Evolutionary conservation across 108 stramenopile genomes (phyloP).

Genomic region (Pseudonitzschia multistriata): DNA sequence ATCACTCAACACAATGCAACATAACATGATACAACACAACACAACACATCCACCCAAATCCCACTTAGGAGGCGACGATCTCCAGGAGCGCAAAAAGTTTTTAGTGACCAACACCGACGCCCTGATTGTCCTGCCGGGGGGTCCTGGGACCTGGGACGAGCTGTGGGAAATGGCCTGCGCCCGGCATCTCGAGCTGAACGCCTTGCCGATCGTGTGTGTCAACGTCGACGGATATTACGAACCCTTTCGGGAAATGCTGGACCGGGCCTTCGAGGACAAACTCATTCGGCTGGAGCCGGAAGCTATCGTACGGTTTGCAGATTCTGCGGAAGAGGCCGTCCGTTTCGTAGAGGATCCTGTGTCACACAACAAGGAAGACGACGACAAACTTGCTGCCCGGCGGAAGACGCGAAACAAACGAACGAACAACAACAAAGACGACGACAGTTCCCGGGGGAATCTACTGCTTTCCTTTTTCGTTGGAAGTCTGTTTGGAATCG

Average conservation of each 20-base stretch:
- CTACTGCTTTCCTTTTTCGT: slow-evolving; percentile 4
- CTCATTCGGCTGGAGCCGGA: slow-evolving; percentile 62
- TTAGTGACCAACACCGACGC: slow-evolving; percentile 79
- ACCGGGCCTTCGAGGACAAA: slow-evolving; percentile 65
- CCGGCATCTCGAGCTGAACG: slow-evolving; percentile 61
- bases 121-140: slow-evolving; percentile 92
- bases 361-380: slow-evolving; percentile 1
- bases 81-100: slow-evolving; percentile 82
- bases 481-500: slow-evolving; percentile 10
- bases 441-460: not conserved
- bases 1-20: too few relatives aligned
- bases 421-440: not conserved
- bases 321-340: slow-evolving; percentile 57
- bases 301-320: slow-evolving; percentile 79
- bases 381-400: not conserved
- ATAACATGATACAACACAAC: not conserved
- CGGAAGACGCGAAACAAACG: not conserved
- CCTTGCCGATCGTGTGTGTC: slow-evolving; percentile 83
- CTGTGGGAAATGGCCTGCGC: slow-evolving; percentile 92
- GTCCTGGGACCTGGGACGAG: slow-evolving; percentile 93
- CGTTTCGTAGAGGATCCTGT: slow-evolving; percentile 45
- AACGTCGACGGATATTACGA: slow-evolving; percentile 86
- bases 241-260: slow-evolving; percentile 64
- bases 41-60: not conserved
- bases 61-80: slow-evolving; percentile 53